Evolutionary conservation across 176 grass and related monocot species (phyloP).

Genomic region (Oryza coarctata): DNA sequence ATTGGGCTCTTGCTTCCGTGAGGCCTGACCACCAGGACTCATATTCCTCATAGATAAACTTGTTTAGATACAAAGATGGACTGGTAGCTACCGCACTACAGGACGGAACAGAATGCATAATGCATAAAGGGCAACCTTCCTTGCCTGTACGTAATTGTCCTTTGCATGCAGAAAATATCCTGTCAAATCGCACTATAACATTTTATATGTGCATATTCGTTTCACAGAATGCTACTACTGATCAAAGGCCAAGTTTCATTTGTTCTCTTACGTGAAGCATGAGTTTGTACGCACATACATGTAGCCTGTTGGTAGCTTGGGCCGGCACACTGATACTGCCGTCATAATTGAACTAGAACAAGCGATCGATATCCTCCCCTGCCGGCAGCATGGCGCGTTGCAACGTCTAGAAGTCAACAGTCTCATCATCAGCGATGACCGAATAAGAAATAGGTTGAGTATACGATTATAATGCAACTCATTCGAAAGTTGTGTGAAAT

Average conservation of each 20-base stretch:
- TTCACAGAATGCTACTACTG: background rate
- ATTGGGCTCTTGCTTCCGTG: slow-evolving; percentile 16
- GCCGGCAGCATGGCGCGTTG: background rate
- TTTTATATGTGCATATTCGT: background rate
- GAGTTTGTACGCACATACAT: background rate
- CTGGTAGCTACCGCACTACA: background rate
- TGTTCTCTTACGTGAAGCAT: slow-evolving; percentile 39
- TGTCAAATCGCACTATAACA: background rate
- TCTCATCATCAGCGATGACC: slow-evolving; percentile 39
- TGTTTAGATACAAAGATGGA: background rate
- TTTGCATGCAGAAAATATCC: slow-evolving; percentile 18
- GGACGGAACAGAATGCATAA: background rate
- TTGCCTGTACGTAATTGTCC: background rate
- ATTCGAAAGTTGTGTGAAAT: background rate
- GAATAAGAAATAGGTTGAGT: background rate
- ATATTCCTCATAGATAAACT: background rate
- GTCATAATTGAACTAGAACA: slow-evolving; percentile 19
- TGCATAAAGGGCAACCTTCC: background rate
- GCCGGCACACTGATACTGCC: slow-evolving; percentile 5
- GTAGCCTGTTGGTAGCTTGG: slow-evolving; percentile 10
- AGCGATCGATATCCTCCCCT: background rate
- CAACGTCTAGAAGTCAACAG: slow-evolving; percentile 33
- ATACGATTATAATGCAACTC: background rate
- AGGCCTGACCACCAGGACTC: background rate
- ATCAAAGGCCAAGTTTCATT: slow-evolving; percentile 11